phyloP scores from a whole-genome alignment of 305 asterid genomes.

The Fraxinus xanthoxyloides region DNA sequence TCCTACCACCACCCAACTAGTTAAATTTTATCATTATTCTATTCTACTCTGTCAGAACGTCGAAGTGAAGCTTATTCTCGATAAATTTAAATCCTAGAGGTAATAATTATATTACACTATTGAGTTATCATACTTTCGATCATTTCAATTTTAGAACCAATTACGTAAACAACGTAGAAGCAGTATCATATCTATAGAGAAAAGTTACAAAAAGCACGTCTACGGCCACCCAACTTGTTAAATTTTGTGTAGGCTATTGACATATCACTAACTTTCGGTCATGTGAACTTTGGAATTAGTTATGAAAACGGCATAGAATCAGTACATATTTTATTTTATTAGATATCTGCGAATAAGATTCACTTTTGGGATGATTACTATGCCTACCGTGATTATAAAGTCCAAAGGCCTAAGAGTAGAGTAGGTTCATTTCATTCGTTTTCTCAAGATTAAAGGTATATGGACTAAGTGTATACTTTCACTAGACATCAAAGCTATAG shows the following conservation, averaged over 20 bases:
- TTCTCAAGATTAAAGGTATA: background rate
- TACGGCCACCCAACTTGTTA: constrained; percentile 14
- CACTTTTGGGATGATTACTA: background rate
- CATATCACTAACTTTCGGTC: background rate
- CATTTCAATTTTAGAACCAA: background rate
- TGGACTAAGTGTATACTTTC: background rate
- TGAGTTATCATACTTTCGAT: background rate
- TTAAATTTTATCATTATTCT: constrained; percentile 18
- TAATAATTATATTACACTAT: too few relatives aligned
- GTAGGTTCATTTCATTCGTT: background rate
- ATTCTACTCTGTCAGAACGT: background rate
- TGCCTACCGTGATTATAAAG: background rate
- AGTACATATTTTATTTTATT: background rate
- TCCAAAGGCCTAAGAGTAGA: background rate
- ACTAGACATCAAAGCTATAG: background rate
- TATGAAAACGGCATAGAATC: background rate
- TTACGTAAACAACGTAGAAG: background rate
- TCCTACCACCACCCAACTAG: constrained; percentile 22
- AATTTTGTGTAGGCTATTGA: background rate
- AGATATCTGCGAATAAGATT: background rate
- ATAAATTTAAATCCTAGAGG: too few relatives aligned
- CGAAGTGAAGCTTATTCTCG: background rate
- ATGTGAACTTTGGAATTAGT: background rate
- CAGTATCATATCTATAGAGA: constrained; percentile 9
- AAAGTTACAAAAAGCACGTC: constrained; percentile 30